phyloP scores from a whole-genome alignment of 768 basidiomycete species.

The Rhizopogon sp. region DNA sequence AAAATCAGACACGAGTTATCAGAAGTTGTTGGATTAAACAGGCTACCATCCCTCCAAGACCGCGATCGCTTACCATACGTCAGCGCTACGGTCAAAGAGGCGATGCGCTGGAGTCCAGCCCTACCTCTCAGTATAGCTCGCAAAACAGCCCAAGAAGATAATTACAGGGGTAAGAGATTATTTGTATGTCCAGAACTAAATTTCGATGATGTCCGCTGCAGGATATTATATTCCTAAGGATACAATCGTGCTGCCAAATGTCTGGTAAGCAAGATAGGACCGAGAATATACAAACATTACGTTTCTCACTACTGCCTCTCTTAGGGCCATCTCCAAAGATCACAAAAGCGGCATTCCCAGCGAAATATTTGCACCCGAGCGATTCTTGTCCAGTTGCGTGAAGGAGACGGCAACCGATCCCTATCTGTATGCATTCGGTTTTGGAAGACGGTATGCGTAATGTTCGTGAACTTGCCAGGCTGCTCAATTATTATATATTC shows the following conservation, averaged over 20 bases:
- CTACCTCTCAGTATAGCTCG: constrained; percentile 12
- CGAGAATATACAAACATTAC: background rate
- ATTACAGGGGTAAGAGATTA: background rate
- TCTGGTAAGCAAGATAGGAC: constrained; percentile 5
- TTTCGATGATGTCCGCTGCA: background rate
- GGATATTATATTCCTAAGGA: constrained; percentile 10
- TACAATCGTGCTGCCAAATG: constrained; percentile 11
- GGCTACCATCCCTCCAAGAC: constrained; percentile 35
- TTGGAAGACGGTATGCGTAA: constrained; percentile 6
- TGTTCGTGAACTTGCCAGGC: background rate
- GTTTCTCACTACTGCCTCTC: too few species aligned
- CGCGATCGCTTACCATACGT: constrained; percentile 44
- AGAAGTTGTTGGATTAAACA: constrained; percentile 37
- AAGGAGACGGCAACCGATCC: constrained; percentile 9
- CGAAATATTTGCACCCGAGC: constrained; percentile 12
- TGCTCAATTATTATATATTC: background rate
- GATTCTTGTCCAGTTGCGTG: constrained; percentile 4
- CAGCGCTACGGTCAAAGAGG: constrained; percentile 37
- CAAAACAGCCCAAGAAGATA: background rate
- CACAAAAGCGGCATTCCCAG: constrained; percentile 11
- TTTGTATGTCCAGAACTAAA: background rate
- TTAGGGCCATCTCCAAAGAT: constrained; percentile 14
- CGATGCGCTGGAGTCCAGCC: constrained; percentile 35
- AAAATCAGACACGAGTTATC: constrained; percentile 52
- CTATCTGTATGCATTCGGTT: constrained; percentile 9